Base-by-base conservation (phyloP, 2,329 filamentous ascomycete species). In the Blastomyces parvus region DNA sequence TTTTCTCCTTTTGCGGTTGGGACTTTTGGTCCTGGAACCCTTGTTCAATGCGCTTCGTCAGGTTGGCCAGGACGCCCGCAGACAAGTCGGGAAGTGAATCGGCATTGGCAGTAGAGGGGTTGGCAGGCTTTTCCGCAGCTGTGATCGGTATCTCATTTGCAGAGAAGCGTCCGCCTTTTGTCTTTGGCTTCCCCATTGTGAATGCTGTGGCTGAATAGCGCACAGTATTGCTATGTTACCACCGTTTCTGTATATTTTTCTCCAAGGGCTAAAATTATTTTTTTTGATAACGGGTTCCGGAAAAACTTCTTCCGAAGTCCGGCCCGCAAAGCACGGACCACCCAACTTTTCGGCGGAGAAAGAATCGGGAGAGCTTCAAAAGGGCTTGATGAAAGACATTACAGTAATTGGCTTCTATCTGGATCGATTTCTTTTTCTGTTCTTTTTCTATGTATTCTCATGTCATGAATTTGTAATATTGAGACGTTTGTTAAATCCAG, bases 21-120 rank as follows among this genome's bases (percentile, higher is more conserved):
- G 65, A 69, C 40, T 74, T 74, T 64, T 73, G 68, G 52, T 71
- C 72, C 64, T 75, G 73, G 68, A 76, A 69, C 60, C 71, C 76
- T 65, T 75, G 72, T 68, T 79, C 75, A 63, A 78, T 76, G 68
- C 74, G 74, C 65, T 76, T 71, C 65, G 76, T 76, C 62, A 78
- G 70, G 61, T 73, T 75, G 56, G 74, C 75, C 63, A 78, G 75
- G 58, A 74, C 74, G 63, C 71, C 69, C 62, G 74, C 74, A 60
- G 77, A 74, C 22, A 77, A 64, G 56, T 74, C 69, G 33, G 75
- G 72, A 53, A 74, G 36, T 50, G 67, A 68, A 52, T 70, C 70
- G n/a, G 67, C 66, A 48, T 55, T 63, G 30, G 58, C 63, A 19
- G 67, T 30, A 53, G 69, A 69, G 59, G 69, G 56, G n/a, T 65